A percentile compares a stretch with the other conserved stretches of the same genome.
Evolutionary conservation across 208 protist genomes (phyloP).

Genomic region (Acanthamoeba royreba): DNA sequence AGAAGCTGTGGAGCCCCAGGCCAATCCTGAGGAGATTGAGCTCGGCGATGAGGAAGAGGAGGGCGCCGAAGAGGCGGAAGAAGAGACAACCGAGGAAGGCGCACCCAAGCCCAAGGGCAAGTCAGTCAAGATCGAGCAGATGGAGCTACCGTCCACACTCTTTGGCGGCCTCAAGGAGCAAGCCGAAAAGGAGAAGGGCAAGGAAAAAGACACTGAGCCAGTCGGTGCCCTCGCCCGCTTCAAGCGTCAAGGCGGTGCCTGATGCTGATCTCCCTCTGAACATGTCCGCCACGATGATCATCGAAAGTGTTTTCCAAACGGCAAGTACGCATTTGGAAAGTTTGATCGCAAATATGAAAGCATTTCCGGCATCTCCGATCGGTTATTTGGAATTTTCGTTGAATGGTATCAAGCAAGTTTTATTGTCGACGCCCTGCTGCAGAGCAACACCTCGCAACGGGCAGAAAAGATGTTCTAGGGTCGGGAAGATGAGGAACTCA

Average conservation of each 20-base stretch:
- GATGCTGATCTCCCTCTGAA: too few relatives aligned
- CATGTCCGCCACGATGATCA: too few relatives aligned
- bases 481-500: too few relatives aligned
- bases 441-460: too few relatives aligned
- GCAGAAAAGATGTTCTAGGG: too few relatives aligned
- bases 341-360: too few relatives aligned
- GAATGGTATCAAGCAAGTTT: too few relatives aligned
- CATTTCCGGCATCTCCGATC: too few relatives aligned
- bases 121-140: slow-evolving; percentile 19
- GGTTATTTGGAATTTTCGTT: too few relatives aligned
- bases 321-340: too few relatives aligned
- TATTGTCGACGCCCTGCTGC: too few relatives aligned
- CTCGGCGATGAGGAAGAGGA: slow-evolving; percentile 34
- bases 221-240: slow-evolving; percentile 18
- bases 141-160: background rate
- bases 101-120: background rate
- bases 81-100: background rate
- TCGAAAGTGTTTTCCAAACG: too few relatives aligned
- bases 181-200: background rate
- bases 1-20: background rate
- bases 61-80: background rate
- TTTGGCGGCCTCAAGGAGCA: slow-evolving; percentile 33
- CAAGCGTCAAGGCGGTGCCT: background rate
- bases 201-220: background rate
- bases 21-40: slow-evolving; percentile 35